These are phyloP conservation scores for Boletus insuetus DNA, from an alignment of 768 basidiomycete genomes.

Conservation along the genomic window DNA sequence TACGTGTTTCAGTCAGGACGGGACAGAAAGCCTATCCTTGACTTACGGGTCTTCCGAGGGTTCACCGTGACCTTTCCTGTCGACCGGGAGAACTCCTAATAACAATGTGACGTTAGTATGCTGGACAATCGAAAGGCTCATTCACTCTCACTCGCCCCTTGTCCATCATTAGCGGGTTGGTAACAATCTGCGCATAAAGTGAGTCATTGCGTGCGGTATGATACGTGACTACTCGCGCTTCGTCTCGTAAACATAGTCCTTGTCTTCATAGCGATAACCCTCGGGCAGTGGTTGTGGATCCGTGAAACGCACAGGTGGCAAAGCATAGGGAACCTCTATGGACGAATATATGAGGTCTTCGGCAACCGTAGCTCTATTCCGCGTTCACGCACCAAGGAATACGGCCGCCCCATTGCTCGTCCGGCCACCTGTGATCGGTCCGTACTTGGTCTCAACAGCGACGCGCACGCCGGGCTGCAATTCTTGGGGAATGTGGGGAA, in stretches of 20 bases:
- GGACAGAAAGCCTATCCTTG: neutral
- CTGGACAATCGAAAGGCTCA: too few species aligned
- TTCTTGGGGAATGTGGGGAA: slow-evolving; percentile 55
- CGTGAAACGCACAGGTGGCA: slow-evolving; percentile 61
- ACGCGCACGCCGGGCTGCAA: slow-evolving; percentile 44
- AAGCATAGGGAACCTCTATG: slow-evolving; percentile 68
- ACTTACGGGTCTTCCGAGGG: slow-evolving; percentile 52
- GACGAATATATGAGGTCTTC: neutral
- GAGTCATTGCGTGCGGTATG: neutral
- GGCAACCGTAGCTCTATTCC: too few species aligned
- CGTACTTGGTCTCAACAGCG: slow-evolving; percentile 47
- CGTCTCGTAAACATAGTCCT: slow-evolving; percentile 59
- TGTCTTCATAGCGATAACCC: slow-evolving; percentile 53
- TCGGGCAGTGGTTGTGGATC: slow-evolving; percentile 45
- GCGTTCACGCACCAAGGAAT: slow-evolving; percentile 52
- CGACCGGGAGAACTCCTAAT: slow-evolving; percentile 32
- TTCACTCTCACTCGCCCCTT: slow-evolving; percentile 34
- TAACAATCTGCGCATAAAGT: slow-evolving; percentile 42
- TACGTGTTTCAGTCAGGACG: neutral
- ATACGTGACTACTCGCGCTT: too few species aligned
- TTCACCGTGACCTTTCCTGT: too few species aligned
- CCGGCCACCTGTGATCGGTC: too few species aligned
- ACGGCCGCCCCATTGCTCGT: slow-evolving; percentile 52
- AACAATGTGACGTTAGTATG: neutral
- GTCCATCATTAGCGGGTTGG: slow-evolving; percentile 66